Evolutionary conservation across 768 basidiomycete genomes (phyloP), one percentile per base, ranked within the genome.

Genomic region (Russula virescens): DNA sequence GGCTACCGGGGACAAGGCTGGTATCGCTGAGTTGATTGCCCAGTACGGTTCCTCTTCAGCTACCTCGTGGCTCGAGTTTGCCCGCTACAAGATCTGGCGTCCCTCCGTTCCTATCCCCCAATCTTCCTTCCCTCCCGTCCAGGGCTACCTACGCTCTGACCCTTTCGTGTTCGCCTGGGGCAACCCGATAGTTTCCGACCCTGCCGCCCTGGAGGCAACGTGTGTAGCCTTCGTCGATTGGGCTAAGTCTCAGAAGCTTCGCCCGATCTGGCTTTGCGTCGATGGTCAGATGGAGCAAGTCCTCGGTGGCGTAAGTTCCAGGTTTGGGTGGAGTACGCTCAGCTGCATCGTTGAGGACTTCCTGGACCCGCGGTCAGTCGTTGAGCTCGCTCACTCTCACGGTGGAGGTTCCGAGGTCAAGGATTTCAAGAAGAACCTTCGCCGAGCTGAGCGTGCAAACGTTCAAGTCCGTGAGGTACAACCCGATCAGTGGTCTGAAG

Each of bases 31-130:
- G 65, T 77, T 89, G 64, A 81, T 87, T 50, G 86, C 85, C 5
- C 75, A 78, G 55, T 82, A 88, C 65, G 86, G 87, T 19, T 86
- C 87, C 38, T 82, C 84, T 8, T 83, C 83, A 56, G 81, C 86
- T 46, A 89, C 86, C 0, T 81, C 86, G 10, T 89, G 86, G 86
- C 77, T 87, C 10, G 87, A 91, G 69, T 66, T 62, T 75, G 80
- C 67, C 48, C 75, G 71, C 65, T 78, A 74, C 74, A 71, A 75
- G 21, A 73, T 80, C 25, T 81, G 80, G 80, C 80, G 83, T 2
- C 80, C 86, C 0, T 79, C 86, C 49, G 86, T 84, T 5, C 87
- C 84, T 73, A 81, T 86, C 70, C 75, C 77, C 19, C 70, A 75
- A 60, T 77, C 79, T 55, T 73, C 75, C 5, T 85, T 81, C 69